Base-by-base conservation (phyloP, 2,329 filamentous ascomycete genomes). In the Aspergillus japonicus region DNA sequence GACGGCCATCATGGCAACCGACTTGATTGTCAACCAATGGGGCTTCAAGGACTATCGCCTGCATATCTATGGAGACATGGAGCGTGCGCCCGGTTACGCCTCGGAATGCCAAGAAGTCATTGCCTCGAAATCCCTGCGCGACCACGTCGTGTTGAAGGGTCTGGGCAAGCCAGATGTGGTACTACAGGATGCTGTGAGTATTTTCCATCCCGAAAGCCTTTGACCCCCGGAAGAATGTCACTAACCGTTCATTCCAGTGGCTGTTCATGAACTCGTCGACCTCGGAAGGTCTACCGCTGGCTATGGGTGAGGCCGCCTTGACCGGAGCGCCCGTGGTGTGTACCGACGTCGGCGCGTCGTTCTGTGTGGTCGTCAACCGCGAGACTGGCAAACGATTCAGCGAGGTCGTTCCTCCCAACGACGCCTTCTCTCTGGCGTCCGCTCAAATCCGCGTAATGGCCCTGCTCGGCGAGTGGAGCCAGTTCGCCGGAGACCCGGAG, bases 21-120 rank as follows among this genome's bases (percentile, higher is more conserved):
- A 88, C 63, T 81, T 88, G 58, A 87, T 88, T 60, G 80, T 87
- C 60, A 87, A 88, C 66, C 80, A 85, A 65, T 88, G 82, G 80
- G 85, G 85, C 8, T 87, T 88, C 73, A 80, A 77, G 42, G 85
- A 87, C 62, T 88, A 87, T 70, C 79, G 81, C 51, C 80, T 88
- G 1, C 81, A 85, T 58, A 82, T 88, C n/a, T 88, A 88, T 64
- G 85, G 85, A 12, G 84, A 84, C n/a, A 82, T 86, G 60, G 85
- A 88, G 68, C 84, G 85, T 61, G 81, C 85, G 21, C 85, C 85
- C 0, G 80, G 82, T 2, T 86, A 87, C 65, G 83, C 83, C 1
- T 83, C 83, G 0, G 82, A 81, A 67, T 86, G 81, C 73, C 82
- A 81, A 68, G 83, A 82, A 67, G 78, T 85, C 31, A 82, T 85